Evolutionary conservation across 495 filamentous ascomycete species (phyloP), one percentile per base, ranked within the genome.

Genomic region (Penicillium longicatenatum): DNA sequence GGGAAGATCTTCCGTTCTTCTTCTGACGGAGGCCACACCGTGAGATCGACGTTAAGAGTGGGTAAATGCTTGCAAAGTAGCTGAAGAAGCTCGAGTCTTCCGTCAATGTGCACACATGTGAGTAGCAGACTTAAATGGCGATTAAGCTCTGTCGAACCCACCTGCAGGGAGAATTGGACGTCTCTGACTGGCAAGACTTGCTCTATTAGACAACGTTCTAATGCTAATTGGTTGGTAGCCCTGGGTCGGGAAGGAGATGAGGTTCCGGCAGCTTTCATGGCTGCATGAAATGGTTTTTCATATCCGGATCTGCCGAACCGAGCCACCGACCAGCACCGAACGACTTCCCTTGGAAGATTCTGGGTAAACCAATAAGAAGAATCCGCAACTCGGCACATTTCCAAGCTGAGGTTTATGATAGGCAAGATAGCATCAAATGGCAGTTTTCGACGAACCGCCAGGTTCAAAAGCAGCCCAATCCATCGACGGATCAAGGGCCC

Each of bases 31-130:
- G 47, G 47, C 14, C 22, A 50, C 2, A 11, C 26, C 19, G 47
- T 50, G 29, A 50, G 22, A 31, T 50, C 47, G 4, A 50, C 33
- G 9, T 19, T 31, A 5, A 50, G 26, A 19, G 5, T 33, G 24
- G 47, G 47, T 7, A 26, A 29, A 31, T 50, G 26, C n/a, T 19
- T 29, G 47, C 47, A 50, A 2, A 50, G 4, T n/a, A 50, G 47
- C 16, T 50, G 22, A n/a, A 50, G 47, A 17, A 50, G 12, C 1
- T 50, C 24, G 26, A 50, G n/a, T 24, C 47, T 31, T 50, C 47
- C 47, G 10, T 50, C 24, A 19, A 29, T 50, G 26, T 29, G 14
- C 3, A 50, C 47, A 31, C 17, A 8, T 29, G 24, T 14, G 11
- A 50, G 11, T 14, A 50, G 47, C 1, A 8, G 19, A 11, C 4